Percentiles rank a stretch among this genome's conserved stretches.
Evolutionary conservation across 495 filamentous ascomycete species (phyloP).

Genomic region (Pseudoneurospora amorphoporcata): DNA sequence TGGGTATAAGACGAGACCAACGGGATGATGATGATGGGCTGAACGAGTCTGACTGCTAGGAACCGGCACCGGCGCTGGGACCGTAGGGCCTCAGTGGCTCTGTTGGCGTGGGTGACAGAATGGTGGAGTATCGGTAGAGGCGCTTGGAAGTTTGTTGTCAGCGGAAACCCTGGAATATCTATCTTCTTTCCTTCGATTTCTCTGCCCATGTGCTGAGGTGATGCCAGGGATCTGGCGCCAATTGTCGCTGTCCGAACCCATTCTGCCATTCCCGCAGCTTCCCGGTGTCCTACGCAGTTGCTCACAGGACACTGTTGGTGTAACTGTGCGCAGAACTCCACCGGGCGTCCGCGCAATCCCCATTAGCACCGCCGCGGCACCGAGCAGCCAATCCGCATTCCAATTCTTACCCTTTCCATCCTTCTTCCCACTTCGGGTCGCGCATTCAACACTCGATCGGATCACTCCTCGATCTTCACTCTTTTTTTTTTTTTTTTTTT

Average conservation of each 20-base stretch:
- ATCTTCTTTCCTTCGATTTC: neutral
- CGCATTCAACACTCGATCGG: neutral
- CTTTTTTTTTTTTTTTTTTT: neutral
- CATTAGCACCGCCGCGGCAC: neutral
- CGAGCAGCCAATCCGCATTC: neutral
- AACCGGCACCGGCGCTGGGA: too few relatives aligned
- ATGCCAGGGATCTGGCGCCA: neutral
- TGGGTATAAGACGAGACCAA: neutral
- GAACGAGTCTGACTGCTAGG: neutral
- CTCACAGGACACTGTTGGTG: neutral
- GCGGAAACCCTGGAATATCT: neutral
- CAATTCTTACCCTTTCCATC: neutral
- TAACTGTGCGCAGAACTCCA: neutral
- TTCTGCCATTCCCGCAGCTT: neutral
- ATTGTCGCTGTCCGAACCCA: neutral
- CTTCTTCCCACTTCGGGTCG: neutral
- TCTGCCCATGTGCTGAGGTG: neutral
- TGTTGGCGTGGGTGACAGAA: neutral
- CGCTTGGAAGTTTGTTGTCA: neutral
- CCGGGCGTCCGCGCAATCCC: neutral
- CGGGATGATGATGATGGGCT: neutral
- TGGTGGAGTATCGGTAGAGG: neutral
- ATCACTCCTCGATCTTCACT: neutral
- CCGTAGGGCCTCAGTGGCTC: neutral
- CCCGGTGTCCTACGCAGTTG: neutral